Evolutionary conservation across 2,329 filamentous ascomycete genomes (phyloP), one percentile per base, ranked within the genome.

Genomic region (Fusarium hainanense): DNA sequence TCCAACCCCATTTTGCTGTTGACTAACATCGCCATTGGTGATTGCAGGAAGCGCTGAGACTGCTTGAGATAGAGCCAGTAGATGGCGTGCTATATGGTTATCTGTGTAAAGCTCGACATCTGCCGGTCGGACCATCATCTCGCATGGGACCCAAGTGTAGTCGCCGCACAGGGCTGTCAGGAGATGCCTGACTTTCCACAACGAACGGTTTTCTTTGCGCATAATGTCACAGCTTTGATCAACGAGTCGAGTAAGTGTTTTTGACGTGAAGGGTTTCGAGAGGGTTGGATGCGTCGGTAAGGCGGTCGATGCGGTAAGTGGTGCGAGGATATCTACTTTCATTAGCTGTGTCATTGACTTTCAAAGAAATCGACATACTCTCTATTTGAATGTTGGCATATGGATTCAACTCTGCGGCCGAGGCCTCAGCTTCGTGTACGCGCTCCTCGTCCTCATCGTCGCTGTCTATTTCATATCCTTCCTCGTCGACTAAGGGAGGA

Each of bases 151-250:
- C 89, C 89, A 91, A 16, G 88, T 89, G 67, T 90, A 88, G 77
- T 97, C 93, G 32, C 93, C 93, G 50, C 91, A 89, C 11, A 96
- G 84, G 68, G 88, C 88, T 32, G 90, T 92, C 70, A 93, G 85
- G 52, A 96, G 81, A 70, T 91, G 88, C 76, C 93, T 93, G 48
- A 93, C 89, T 73, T 88, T 89, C 87, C 90, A 93, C 13, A 95
- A 82, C 7, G 90, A 89, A 27, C 84, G 83, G 67, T 92, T 92
- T 77, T 96, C 93, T 75, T 91, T 91, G 60, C 92, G 89, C 83
- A 93, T 88, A 71, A 93, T 90, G 59, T 87, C 85, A 69, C 88
- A 87, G 57, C 89, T 90, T 79, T 94, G 90, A 46, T 85, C 84
- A 20, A 90, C 88, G 58, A 97, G 86, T 68, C 92, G 88, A 51